A percentile compares a stretch with the other conserved stretches of the same genome.
Evolutionary conservation across 164 flowering plant species (phyloP).

Genomic region (Taxillus chinensis): DNA sequence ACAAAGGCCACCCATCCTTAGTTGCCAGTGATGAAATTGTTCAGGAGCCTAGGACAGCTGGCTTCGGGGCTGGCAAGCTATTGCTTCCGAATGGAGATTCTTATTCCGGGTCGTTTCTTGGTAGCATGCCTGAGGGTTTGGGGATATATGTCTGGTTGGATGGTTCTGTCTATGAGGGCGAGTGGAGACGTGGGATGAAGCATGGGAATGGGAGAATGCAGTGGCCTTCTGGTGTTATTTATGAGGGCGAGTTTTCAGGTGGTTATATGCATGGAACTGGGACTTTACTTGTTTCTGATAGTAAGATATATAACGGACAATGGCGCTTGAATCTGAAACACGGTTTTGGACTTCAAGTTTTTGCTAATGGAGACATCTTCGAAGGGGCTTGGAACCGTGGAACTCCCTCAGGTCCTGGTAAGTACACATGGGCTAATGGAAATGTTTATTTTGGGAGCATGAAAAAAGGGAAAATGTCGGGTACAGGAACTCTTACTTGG

Average conservation of each 20-base stretch:
- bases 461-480: conserved; percentile 94
- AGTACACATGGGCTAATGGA: conserved; percentile 88
- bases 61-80: conserved; percentile 60
- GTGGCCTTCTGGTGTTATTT: conserved; percentile 75
- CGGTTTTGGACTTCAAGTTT: conserved; percentile 75
- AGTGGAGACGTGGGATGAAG: conserved; percentile 89
- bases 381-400: conserved; percentile 98
- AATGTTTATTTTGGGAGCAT: conserved; percentile 79
- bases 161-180: conserved; percentile 81
- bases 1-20: conserved; percentile 17
- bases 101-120: conserved; percentile 71
- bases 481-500: conserved; percentile 91
- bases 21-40: conserved; percentile 39
- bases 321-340: conserved; percentile 87
- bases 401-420: conserved; percentile 79
- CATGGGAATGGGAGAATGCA: conserved; percentile 66
- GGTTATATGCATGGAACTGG: conserved; percentile 89
- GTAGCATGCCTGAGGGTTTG: conserved; percentile 68
- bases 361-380: conserved; percentile 76
- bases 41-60: conserved; percentile 28
- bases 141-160: conserved; percentile 84
- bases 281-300: conserved; percentile 43
- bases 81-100: conserved; percentile 61
- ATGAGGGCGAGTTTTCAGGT: conserved; percentile 91
- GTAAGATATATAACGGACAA: conserved; percentile 60